Base-by-base conservation (phyloP, 164 flowering plant genomes). In the Santalum album region DNA sequence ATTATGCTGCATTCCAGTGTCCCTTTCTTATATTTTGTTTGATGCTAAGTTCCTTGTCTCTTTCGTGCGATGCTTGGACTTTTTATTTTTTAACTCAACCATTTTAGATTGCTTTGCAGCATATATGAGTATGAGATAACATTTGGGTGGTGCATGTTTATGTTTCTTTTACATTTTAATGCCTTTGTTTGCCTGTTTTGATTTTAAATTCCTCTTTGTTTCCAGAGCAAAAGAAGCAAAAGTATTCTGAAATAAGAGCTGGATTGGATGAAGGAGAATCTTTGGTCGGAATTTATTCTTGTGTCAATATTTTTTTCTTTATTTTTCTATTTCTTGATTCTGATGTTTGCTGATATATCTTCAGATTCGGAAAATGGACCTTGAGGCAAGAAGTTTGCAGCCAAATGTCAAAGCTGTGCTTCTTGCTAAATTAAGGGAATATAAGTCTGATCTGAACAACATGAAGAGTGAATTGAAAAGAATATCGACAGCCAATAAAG, bases 341-440 rank as follows among this genome's bases (percentile, higher is more conserved):
- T 27, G 43, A 43, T 32, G 22, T 40, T 57, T 53, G 36, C 18
- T 22, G 16, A 26, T 7, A 29, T 65, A 25, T 65, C 17, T 49
- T 25, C 69, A 88, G 96, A 80, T 82, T 25, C 76, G 87, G 53
- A 88, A 86, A 66, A 86, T 89, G 96, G 96, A 89, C 69, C 77
- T 78, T 54, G 96, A 89, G 69, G 97, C 94, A 17, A 82, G 97
- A 75, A 78, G 80, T 69, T 78, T 90, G 74, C 97, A 72, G 67
- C 94, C 97, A 32, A 81, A 83, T 70, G 73, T 82, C 1, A 90
- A 78, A 69, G 87, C 83, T 51, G 78, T 72, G 39, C 96, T 90
- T 52, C 87, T 90, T 65, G 87, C 81, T 18, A 90, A 87, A 66
- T 68, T 90, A 39, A 83, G 97, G 74, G 97, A 87, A 48, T 87